These are phyloP conservation scores for Yamadazyma triangularis DNA, from an alignment of 1,139 yeast genomes.

Conservation along the genomic window DNA sequence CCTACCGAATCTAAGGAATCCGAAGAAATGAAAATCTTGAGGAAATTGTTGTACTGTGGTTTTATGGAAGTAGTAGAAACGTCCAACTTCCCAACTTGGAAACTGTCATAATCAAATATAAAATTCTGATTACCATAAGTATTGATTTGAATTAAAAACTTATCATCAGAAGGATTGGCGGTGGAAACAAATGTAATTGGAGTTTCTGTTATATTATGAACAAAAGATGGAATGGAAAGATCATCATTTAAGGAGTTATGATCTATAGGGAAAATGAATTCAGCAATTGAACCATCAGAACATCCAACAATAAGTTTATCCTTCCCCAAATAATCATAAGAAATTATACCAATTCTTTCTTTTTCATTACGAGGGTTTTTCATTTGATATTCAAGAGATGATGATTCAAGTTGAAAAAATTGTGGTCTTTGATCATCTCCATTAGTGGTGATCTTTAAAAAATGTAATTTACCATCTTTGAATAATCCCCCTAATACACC, in stretches of 20 bases:
- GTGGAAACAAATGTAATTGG: constrained; percentile 44
- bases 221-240: constrained; percentile 42
- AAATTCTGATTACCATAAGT: constrained; percentile 45
- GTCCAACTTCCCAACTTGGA: constrained; percentile 28
- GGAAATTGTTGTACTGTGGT: constrained; percentile 25
- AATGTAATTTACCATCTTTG: constrained; percentile 59
- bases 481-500: constrained; percentile 52
- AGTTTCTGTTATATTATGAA: constrained; percentile 45
- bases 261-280: constrained; percentile 40
- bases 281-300: constrained; percentile 62
- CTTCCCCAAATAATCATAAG: constrained; percentile 52
- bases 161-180: constrained; percentile 23
- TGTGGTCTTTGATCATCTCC: constrained; percentile 8
- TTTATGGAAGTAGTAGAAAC: constrained; percentile 18
- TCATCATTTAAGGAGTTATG: constrained; percentile 5
- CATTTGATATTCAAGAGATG: constrained; percentile 26
- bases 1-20: constrained; percentile 28
- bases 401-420: constrained; percentile 19
- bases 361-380: constrained; percentile 11
- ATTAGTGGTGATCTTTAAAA: constrained; percentile 35
- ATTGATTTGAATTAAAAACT: constrained; percentile 37
- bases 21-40: constrained; percentile 22
- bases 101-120: constrained; percentile 39
- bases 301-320: constrained; percentile 57
- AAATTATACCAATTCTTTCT: constrained; percentile 32